phyloP scores from a whole-genome alignment of 2,329 filamentous ascomycete species.

The Cordyceps farinosa region DNA sequence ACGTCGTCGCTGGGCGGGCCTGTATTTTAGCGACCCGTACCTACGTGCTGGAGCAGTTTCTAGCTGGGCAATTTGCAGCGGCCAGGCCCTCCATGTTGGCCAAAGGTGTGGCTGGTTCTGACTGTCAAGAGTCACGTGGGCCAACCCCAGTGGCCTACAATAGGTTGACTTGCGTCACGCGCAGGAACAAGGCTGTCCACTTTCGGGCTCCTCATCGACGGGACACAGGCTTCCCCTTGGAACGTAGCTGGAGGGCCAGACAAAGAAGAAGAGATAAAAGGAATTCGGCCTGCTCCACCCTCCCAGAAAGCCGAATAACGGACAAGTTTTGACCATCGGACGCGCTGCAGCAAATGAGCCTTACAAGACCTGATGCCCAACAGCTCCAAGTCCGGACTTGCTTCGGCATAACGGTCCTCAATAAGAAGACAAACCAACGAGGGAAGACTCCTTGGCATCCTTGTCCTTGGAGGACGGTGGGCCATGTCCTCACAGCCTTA shows the following conservation, averaged over 20 bases:
- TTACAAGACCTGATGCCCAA: background rate
- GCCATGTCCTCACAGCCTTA: background rate
- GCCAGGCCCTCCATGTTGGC: background rate
- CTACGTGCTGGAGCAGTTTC: background rate
- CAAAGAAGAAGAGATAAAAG: background rate
- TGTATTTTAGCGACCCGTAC: background rate
- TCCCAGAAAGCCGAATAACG: background rate
- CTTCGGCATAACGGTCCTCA: background rate
- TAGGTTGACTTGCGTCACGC: background rate
- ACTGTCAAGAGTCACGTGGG: constrained; percentile 1
- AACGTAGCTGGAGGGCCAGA: background rate
- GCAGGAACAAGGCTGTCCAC: background rate
- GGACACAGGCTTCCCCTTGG: background rate
- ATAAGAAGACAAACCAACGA: background rate
- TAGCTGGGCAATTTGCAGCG: background rate
- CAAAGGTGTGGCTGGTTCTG: background rate
- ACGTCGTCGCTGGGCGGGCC: background rate
- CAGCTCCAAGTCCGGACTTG: background rate
- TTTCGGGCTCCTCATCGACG: background rate
- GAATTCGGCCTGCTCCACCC: background rate
- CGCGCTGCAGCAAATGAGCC: background rate
- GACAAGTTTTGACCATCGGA: background rate
- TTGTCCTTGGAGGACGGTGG: background rate
- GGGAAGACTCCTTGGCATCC: background rate
- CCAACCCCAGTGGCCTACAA: background rate